Evolutionary conservation across 2,329 filamentous ascomycete genomes (phyloP).

Genomic region (Paecilomyces formosus): DNA sequence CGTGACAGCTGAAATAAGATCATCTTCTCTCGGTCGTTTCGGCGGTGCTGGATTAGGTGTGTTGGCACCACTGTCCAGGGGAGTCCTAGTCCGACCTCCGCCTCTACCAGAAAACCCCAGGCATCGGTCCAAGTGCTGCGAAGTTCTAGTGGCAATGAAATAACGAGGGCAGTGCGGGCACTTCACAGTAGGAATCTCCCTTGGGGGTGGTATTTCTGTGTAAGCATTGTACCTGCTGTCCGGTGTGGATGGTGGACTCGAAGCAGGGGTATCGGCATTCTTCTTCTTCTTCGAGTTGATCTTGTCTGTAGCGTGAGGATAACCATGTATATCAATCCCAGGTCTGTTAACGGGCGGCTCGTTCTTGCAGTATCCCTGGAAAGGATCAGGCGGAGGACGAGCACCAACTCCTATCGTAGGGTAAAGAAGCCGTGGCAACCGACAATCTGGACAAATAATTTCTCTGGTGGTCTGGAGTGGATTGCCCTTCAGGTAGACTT

Average conservation of each 20-base stretch:
- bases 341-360: slow-evolving; percentile 51
- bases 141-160: slow-evolving; percentile 53
- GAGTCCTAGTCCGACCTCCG: slow-evolving; percentile 38
- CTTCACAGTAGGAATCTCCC: slow-evolving; percentile 36
- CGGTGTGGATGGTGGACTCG: slow-evolving; percentile 27
- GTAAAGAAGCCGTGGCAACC: slow-evolving; percentile 52
- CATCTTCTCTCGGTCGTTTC: slow-evolving; percentile 31
- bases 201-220: slow-evolving; percentile 21
- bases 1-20: slow-evolving; percentile 38
- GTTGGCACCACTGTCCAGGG: slow-evolving; percentile 36
- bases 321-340: slow-evolving; percentile 57
- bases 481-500: slow-evolving; percentile 49
- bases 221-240: slow-evolving; percentile 17
- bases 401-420: slow-evolving; percentile 47
- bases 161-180: slow-evolving; percentile 57
- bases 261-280: slow-evolving; percentile 30
- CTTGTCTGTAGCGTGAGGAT: slow-evolving; percentile 33
- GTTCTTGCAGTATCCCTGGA: slow-evolving; percentile 51
- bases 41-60: slow-evolving; percentile 24
- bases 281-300: slow-evolving; percentile 40
- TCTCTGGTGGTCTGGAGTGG: slow-evolving; percentile 52
- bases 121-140: slow-evolving; percentile 55
- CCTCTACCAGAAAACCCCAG: slow-evolving; percentile 50
- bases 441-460: slow-evolving; percentile 54
- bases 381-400: slow-evolving; percentile 40